Evolutionary conservation across 208 protist species (phyloP).

Genomic region (Leishmania guyanensis): DNA sequence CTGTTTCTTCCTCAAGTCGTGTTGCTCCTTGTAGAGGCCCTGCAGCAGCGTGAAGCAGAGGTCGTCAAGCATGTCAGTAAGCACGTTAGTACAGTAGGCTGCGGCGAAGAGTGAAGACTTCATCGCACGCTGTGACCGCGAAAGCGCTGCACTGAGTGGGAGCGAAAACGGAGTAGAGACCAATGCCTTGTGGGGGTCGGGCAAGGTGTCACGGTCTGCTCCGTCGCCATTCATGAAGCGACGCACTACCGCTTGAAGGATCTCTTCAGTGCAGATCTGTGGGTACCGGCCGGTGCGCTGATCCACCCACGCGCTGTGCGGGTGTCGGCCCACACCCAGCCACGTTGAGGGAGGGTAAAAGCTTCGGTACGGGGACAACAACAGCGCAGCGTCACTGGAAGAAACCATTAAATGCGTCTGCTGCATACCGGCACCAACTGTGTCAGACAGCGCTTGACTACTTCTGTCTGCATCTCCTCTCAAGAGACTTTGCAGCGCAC

Average conservation of each 20-base stretch:
- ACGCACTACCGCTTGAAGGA: slow-evolving; percentile 11
- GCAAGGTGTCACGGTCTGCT: neutral
- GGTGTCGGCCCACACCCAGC: slow-evolving; percentile 47
- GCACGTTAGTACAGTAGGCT: slow-evolving; percentile 45
- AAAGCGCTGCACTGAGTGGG: neutral
- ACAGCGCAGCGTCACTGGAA: neutral
- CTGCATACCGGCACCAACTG: neutral
- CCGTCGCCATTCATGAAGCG: slow-evolving; percentile 5
- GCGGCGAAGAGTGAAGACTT: slow-evolving; percentile 34
- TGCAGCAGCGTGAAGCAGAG: slow-evolving; percentile 68
- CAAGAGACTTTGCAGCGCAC: neutral
- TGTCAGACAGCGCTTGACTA: neutral
- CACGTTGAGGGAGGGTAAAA: slow-evolving; percentile 46
- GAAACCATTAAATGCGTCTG: neutral
- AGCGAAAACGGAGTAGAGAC: neutral
- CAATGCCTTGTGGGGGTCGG: neutral
- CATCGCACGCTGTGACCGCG: slow-evolving; percentile 19
- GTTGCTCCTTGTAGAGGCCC: slow-evolving; percentile 58
- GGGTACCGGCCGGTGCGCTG: slow-evolving; percentile 54
- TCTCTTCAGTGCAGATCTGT: neutral
- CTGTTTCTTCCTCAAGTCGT: slow-evolving; percentile 51
- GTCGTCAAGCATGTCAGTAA: slow-evolving; percentile 69
- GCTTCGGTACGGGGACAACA: slow-evolving; percentile 27
- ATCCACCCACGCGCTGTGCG: slow-evolving; percentile 38
- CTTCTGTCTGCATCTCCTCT: neutral